These are phyloP conservation scores for Leptographium galeiforme DNA, from an alignment of 2,329 filamentous ascomycete species.

Conservation along the genomic window DNA sequence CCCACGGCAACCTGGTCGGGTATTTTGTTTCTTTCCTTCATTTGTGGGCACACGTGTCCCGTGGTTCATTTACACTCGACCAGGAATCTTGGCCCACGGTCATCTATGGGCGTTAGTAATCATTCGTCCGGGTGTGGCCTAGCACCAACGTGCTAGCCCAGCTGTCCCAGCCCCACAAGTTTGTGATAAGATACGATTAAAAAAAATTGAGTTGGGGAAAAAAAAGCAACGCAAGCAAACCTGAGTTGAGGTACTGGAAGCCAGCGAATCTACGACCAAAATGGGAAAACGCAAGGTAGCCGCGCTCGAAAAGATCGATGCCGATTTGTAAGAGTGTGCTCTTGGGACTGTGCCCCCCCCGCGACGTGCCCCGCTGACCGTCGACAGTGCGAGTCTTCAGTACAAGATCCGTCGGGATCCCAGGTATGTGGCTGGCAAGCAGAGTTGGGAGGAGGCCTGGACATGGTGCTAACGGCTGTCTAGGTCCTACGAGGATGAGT, in stretches of 20 bases:
- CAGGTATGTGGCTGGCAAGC: conserved; percentile 33
- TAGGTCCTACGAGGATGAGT: conserved; percentile 70
- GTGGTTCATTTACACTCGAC: too few relatives aligned
- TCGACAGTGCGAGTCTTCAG: conserved; percentile 62
- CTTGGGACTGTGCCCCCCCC: too few relatives aligned
- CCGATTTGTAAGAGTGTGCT: conserved; percentile 46
- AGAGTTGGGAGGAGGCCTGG: background rate
- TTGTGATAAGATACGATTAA: background rate
- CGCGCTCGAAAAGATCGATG: conserved; percentile 89
- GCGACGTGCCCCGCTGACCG: background rate
- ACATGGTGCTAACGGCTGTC: background rate
- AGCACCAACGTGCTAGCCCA: too few relatives aligned
- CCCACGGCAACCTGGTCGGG: too few relatives aligned
- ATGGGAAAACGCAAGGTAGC: conserved; percentile 86
- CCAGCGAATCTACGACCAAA: conserved; percentile 1
- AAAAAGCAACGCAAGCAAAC: background rate
- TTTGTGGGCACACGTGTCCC: too few relatives aligned
- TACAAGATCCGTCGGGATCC: conserved; percentile 71
- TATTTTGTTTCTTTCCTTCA: too few relatives aligned
- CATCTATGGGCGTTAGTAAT: too few relatives aligned
- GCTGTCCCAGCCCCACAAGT: too few relatives aligned
- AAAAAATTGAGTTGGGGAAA: background rate
- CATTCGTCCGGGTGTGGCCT: too few relatives aligned
- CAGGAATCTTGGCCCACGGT: too few relatives aligned
- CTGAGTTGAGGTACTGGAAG: too few relatives aligned